phyloP scores from a whole-genome alignment of 495 filamentous ascomycete genomes.

The Penicillium diatomitis region DNA sequence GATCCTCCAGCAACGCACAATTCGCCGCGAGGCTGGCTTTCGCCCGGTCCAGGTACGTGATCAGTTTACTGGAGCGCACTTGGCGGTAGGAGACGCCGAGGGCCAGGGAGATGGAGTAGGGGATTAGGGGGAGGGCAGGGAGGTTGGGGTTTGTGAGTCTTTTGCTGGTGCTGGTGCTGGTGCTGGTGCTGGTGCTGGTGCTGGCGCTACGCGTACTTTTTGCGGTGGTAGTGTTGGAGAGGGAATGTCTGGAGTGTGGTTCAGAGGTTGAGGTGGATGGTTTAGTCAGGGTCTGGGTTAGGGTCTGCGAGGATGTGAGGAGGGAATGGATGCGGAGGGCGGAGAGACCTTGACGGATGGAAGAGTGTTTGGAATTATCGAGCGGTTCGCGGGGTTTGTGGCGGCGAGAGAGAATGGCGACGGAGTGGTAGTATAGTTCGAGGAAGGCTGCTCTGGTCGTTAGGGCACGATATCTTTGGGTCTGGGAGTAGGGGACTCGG shows the following conservation, averaged over 20 bases:
- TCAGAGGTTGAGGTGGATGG: no score
- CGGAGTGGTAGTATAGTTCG: conserved; percentile 62
- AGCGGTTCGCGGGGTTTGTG: conserved; percentile 27
- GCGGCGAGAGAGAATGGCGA: conserved; percentile 52
- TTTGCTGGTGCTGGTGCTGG: no score
- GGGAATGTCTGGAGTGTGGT: no score
- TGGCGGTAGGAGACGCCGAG: conserved; percentile 64
- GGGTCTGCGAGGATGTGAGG: conserved; percentile 24
- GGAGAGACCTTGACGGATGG: conserved; percentile 53
- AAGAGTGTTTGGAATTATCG: conserved; percentile 37
- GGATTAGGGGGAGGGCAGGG: conserved; percentile 54
- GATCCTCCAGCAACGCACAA: conserved; percentile 43
- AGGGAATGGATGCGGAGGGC: conserved; percentile 57
- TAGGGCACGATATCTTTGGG: not conserved
- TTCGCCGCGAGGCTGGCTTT: conserved; percentile 51
- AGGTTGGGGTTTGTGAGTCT: conserved; percentile 19
- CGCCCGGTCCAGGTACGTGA: conserved; percentile 53
- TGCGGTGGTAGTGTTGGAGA: no score
- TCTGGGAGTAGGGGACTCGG: not conserved
- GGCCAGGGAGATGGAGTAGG: conserved; percentile 57
- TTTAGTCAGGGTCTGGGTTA: no score
- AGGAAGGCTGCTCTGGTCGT: conserved; percentile 39
- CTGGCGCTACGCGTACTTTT: no score
- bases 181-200: no score
- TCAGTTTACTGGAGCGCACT: conserved; percentile 55